Base-by-base conservation (phyloP, 495 filamentous ascomycete species). In the Podospora anserina region DNA sequence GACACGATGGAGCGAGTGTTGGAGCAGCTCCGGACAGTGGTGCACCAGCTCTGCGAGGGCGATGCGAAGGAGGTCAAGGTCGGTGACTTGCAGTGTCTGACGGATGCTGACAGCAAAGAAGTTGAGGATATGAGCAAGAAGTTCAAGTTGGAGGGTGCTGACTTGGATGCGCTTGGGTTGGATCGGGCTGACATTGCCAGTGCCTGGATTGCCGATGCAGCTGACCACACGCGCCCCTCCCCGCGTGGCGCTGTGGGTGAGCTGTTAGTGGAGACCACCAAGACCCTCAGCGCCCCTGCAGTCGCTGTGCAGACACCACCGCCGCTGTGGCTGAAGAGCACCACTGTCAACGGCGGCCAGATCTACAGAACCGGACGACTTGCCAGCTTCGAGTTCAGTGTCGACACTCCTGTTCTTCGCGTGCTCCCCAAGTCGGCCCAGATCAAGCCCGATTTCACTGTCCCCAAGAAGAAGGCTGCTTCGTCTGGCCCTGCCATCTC, bases 201-300 rank as follows among this genome's bases (percentile, higher is more conserved):
- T 58, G 65, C 75, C 0, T 83, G 79, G 79, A 66, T 84, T 62
- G 81, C 80, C 13, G 78, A 84, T 62, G 72, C 82, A 19, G 58
- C 65, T 20, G 74, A 83, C 69, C 28, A 49, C 15, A 63, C 79
- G 28, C 70, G 73, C 13, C 72, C 84, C 0, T 75, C 79, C 2
- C 83, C 82, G 9, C 56, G 76, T 28, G 82, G 83, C 18, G 79
- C 77, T 1, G 72, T 82, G 11, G 84, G 82, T 20, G 84, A 86
- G 74, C 70, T 86, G 7, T 30, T 82, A 3, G 68, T 80, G 32
- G 72, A 67, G 67, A 68, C 64, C 5, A 20, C 28, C 18, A 66
- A 54, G 56, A 23, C 68, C 3, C 23, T 73, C 16, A 4, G 23
- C 15, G 58, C 66, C 19, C 69, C 71, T 39, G 30, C 67, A 0